Base-by-base conservation (phyloP, 805 yeast genomes). In the Metschnikowia rubicola region DNA sequence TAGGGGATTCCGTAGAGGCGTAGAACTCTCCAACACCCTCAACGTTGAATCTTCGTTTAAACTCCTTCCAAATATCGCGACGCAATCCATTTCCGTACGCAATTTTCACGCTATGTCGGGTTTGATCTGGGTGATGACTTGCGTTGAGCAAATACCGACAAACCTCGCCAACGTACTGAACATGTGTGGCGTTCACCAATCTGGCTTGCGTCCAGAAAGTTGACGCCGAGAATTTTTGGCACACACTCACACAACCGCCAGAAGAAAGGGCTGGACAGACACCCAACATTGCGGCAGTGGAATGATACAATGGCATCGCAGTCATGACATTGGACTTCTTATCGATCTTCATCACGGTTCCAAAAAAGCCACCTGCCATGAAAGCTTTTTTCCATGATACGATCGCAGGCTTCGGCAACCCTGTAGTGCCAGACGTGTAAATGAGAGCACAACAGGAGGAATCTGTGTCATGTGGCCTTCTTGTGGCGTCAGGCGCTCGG, bases 131-230 rank as follows among this genome's bases (percentile, higher is more conserved):
- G 37, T 84, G 83, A 8, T 68, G 69, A 40, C 84, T 79, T 1
- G 89, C 70, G 55, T 84, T 81, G 52, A 87, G 66, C 49, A 91
- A 73, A 60, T 90, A 92, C 41, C 98, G 79, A 65, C 97, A 88
- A 30, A 89, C 90, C 66, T 91, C 98, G 13, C 98, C 98, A 13
- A 91, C 98, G 58, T 91, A 91, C 66, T 91, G 97, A 45, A 89
- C 78, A 52, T 87, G 88, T 4, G 96, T 87, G 3, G 97, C 87
- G 2, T 73, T 66, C 11, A 83, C 66, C 32, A 87, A 60, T 54
- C 76, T 81, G 3, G 86, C 91, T 66, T 92, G 96, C 13, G 90
- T 84, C 97, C 98, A 91, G 65, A 88, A 89, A 4, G 87, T 80
- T 3, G 85, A 75, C 7, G 92, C 83, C 1, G 96, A 86, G 64